Percentiles rank a stretch among this genome's conserved stretches.
These are phyloP conservation scores for Polytolypa hystricis DNA, from an alignment of 2,329 filamentous ascomycete genomes.

Conservation along the genomic window DNA sequence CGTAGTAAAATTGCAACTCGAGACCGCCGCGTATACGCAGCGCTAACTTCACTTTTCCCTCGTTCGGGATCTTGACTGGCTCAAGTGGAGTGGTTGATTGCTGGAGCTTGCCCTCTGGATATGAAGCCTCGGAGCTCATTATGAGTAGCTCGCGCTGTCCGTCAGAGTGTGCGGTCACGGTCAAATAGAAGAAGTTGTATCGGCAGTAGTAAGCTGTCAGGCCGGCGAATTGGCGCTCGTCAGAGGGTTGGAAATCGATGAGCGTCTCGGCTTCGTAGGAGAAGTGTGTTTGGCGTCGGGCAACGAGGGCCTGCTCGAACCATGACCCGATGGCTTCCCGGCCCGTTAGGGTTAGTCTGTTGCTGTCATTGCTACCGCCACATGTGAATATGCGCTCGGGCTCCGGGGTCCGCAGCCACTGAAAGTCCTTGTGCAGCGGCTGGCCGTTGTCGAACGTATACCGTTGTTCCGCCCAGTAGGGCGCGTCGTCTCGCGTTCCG, in stretches of 20 bases:
- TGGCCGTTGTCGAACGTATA: constrained; percentile 40
- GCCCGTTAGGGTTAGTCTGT: constrained; percentile 39
- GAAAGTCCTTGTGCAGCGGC: constrained; percentile 44
- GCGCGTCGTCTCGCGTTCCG: constrained; percentile 35
- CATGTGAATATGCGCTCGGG: constrained; percentile 41
- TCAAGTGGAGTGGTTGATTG: constrained; percentile 31
- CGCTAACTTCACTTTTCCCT: constrained; percentile 45
- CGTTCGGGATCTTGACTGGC: constrained; percentile 41
- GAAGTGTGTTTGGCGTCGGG: constrained; percentile 47
- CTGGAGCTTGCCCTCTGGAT: constrained; percentile 40
- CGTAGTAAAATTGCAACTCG: constrained; percentile 47
- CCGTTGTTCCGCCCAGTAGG: constrained; percentile 40
- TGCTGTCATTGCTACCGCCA: constrained; percentile 22
- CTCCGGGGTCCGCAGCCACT: constrained; percentile 48
- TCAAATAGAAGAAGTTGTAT: constrained; percentile 55
- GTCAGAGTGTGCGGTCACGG: constrained; percentile 46
- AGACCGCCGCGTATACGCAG: constrained; percentile 41
- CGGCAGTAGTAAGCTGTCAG: constrained; percentile 53
- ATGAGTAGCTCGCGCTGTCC: constrained; percentile 49
- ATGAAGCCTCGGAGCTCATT: constrained; percentile 46
- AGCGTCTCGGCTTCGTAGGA: constrained; percentile 50
- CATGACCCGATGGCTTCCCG: constrained; percentile 46
- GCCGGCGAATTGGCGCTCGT: constrained; percentile 52
- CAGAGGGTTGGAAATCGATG: constrained; percentile 42
- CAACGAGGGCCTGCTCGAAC: constrained; percentile 49